These are phyloP conservation scores for Chaetomium sp. DNA, from an alignment of 2,329 filamentous ascomycete species.

Conservation along the genomic window DNA sequence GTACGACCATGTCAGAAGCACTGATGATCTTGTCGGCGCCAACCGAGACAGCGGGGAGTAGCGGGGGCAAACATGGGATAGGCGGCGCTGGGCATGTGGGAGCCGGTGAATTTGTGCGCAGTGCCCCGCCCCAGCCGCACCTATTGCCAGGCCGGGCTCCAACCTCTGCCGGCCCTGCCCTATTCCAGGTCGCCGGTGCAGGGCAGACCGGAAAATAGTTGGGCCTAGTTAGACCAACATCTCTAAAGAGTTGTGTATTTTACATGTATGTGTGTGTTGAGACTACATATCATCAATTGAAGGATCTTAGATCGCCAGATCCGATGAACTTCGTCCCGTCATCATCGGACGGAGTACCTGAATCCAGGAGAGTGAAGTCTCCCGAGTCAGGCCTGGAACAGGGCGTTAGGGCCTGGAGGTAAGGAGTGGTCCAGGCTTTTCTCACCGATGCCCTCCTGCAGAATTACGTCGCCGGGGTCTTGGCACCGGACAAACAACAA, in stretches of 20 bases:
- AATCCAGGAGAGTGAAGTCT: background rate
- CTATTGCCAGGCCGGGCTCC: too few species aligned
- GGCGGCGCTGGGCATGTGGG: background rate
- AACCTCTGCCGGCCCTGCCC: too few species aligned
- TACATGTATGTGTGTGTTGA: too few species aligned
- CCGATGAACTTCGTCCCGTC: background rate
- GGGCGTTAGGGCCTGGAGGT: background rate
- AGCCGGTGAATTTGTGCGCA: slow-evolving; percentile 23
- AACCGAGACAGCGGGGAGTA: slow-evolving; percentile 1
- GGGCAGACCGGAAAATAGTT: background rate
- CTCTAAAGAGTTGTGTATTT: too few species aligned
- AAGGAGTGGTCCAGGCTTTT: slow-evolving; percentile 1
- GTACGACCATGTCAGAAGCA: slow-evolving; percentile 13
- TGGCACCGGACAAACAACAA: slow-evolving; percentile 5
- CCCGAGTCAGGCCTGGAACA: background rate
- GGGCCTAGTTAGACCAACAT: too few species aligned
- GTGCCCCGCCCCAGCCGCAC: slow-evolving; percentile 17
- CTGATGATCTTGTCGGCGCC: slow-evolving; percentile 12
- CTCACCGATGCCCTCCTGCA: background rate
- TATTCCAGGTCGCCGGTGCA: too few species aligned
- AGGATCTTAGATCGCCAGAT: background rate
- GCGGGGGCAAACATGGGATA: background rate
- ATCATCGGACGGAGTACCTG: background rate
- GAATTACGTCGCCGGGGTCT: slow-evolving; percentile 14
- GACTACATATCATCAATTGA: background rate